phyloP scores from a whole-genome alignment of 2,329 filamentous ascomycete genomes.

The Fusarium pseudonygamai region DNA sequence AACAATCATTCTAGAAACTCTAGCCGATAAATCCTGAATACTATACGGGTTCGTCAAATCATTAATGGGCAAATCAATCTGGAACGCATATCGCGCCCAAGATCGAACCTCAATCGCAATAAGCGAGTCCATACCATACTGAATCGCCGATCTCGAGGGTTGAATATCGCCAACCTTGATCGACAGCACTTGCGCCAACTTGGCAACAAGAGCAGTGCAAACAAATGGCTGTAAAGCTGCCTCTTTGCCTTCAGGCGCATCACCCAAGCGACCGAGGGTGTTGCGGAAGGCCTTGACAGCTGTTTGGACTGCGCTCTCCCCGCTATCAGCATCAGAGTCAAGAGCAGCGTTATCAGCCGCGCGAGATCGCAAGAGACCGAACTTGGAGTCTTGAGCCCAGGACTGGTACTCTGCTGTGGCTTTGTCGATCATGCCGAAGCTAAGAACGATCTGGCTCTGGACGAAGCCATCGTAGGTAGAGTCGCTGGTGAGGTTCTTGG shows the following conservation, averaged over 20 bases:
- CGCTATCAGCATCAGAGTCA: constrained; percentile 23
- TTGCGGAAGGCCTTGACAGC: constrained; percentile 38
- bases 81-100: constrained; percentile 40
- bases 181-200: constrained; percentile 36
- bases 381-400: constrained; percentile 40
- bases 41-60: constrained; percentile 40
- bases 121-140: constrained; percentile 40
- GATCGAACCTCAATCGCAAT: constrained; percentile 39
- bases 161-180: constrained; percentile 38
- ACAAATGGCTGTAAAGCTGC: constrained; percentile 27
- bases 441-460: constrained; percentile 36
- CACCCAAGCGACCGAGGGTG: constrained; percentile 10
- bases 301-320: constrained; percentile 37
- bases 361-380: constrained; percentile 30
- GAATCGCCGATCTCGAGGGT: constrained; percentile 33
- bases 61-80: constrained; percentile 39
- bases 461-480: constrained; percentile 30
- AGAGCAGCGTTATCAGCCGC: constrained; percentile 24
- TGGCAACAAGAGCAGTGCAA: constrained; percentile 37
- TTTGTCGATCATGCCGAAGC: constrained; percentile 39
- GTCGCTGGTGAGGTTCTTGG: constrained; percentile 4
- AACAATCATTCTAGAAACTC: constrained; percentile 33
- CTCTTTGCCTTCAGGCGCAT: constrained; percentile 31
- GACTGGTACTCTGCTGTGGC: constrained; percentile 35
- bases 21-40: constrained; percentile 36